Base-by-base conservation (phyloP, 495 filamentous ascomycete genomes). In the Cercophora sp. region DNA sequence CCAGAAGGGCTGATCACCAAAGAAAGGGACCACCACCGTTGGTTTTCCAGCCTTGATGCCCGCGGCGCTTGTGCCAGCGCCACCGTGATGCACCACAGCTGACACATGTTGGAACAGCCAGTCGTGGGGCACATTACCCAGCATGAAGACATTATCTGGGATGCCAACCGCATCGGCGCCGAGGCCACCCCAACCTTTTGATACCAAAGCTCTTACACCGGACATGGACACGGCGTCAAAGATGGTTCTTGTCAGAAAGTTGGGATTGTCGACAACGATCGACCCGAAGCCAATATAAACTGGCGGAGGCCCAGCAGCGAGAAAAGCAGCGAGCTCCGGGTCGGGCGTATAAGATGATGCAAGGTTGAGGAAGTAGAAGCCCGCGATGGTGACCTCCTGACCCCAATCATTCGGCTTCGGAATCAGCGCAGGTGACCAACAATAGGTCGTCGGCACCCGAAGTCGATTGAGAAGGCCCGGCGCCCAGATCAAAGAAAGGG, bases 1-100 rank as follows among this genome's bases (percentile, higher is more conserved):
- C 88, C 88, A 92, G 54, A 91, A 92, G 1, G 85, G 84, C 61
- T 92, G 87, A 50, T 92, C 88, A 4, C 88, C 88, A 58, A 93
- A 92, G 70, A 93, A 93, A 0, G 88, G 88, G 8, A 93, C 81
- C 20, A 93, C 76, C 1, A 88, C 76, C 0, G 88, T 91, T 3
- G 88, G 88, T 29, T 79, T 78, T 1, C 84, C 86, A 0, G 76
- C 67, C 2, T 81, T 73, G 40, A 93, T 81, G 4, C 88, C 87
- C 2, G 82, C 83, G 2, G 88, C 88, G 8, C 85, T 90, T 8
- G 88, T 92, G 23, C 88, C 88, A 5, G 88, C 88, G 25, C 88
- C 88, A 27, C 88, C 88, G 54, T 91, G 88, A 50, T 94, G 88
- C 10, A 89, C 82, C 2, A 94, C 88, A 41, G 77, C 80, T 1